Base-by-base conservation (phyloP, 1,139 yeast species). In the Geotrichum histeridarum region DNA sequence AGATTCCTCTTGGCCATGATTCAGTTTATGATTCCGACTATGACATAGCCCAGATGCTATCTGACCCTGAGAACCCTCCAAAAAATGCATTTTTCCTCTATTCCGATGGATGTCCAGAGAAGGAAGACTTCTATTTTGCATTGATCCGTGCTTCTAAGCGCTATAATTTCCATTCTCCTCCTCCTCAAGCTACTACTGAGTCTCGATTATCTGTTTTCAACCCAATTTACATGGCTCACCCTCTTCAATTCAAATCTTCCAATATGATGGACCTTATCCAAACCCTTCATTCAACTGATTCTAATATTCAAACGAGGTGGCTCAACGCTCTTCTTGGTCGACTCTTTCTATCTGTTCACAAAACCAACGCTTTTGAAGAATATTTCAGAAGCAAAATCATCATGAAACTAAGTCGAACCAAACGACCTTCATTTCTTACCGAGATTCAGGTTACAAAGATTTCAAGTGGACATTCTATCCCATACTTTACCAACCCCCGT, bases 111-210 rank as follows among this genome's bases (percentile, higher is more conserved):
- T 87, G 89, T 60, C 78, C 78, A 51, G 91, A 85, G 48, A 91
- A 93, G 65, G 99, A 91, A 68, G 96, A 90, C 66, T 84, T 96
- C 87, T 91, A 91, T 67, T 89, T 89, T 70, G 82, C 88, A 1
- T 73, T 91, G 55, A 77, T 91, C n/a, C 74, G 83, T 56, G 93
- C 94, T 1, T 81, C 94, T 0, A 85, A 84, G 59, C 65, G 67
- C 22, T 57, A 57, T 32, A 51, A 53, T 17, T 35, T 51, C 15
- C 48, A 51, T 22, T 33, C 42, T n/a, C 50, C 55, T 15, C 50
- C 48, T 4, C 51, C 45, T 37, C 54, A 46, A 27, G 39, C 42
- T 35, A 39, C 41, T n/a, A 32, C 48, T 15, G 51, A 48, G 36
- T 54, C 48, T 33, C 41, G 49, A 57, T 43, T 50, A 55, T 47